Conservation (phyloP, 306 rosid genomes). For the Astragalus membranaceus region DNA sequence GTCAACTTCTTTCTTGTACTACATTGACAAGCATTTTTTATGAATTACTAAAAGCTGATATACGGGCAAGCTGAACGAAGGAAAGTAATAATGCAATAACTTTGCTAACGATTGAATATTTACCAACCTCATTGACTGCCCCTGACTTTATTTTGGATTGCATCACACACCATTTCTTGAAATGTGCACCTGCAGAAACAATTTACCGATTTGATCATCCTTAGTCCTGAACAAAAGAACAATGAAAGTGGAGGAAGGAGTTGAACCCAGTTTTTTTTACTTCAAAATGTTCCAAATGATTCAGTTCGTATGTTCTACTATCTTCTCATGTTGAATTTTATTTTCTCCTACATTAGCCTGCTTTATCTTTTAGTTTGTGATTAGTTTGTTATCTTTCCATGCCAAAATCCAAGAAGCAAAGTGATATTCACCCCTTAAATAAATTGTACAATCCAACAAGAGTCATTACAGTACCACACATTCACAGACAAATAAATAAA, state of each 20-base stretch:
- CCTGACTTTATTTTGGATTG: slow-evolving; percentile 90
- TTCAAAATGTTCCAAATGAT: neutral
- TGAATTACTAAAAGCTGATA: slow-evolving; percentile 8
- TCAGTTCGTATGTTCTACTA: neutral
- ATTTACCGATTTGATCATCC: slow-evolving; percentile 13
- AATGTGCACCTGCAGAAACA: slow-evolving; percentile 73
- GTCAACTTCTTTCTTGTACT: slow-evolving; percentile 94
- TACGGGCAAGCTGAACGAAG: neutral
- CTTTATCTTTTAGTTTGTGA: neutral
- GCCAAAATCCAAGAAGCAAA: neutral
- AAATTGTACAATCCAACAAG: neutral
- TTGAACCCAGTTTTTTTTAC: neutral
- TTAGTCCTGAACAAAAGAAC: slow-evolving; percentile 2
- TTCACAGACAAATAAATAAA: neutral
- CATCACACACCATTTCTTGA: slow-evolving; percentile 98
- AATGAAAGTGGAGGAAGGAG: neutral
- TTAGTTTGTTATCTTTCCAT: neutral
- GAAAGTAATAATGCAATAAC: neutral
- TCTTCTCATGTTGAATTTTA: neutral
- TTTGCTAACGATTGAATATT: neutral
- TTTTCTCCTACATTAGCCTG: neutral
- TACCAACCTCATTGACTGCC: slow-evolving; percentile 83
- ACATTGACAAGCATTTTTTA: slow-evolving; percentile 22
- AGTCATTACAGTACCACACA: neutral
- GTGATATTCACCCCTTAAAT: neutral